Evolutionary conservation across 139 green algal genomes (phyloP), one percentile per base, ranked within the genome.

Genomic region (Nannochloris sp.): DNA sequence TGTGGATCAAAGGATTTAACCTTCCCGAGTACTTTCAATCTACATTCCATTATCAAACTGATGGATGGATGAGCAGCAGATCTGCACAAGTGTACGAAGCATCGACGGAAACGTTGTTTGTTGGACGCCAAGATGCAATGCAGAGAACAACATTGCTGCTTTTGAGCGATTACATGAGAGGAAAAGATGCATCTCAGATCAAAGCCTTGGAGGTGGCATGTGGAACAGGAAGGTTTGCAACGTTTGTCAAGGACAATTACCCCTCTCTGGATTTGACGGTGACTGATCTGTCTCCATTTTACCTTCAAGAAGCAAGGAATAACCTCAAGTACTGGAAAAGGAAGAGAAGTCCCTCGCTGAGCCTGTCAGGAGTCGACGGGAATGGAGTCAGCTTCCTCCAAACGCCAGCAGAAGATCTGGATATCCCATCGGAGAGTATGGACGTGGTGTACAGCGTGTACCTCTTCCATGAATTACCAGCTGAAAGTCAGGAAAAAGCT

Each of bases 51-150:
- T 96, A 85, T 73, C 86, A 89, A 65, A 87, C 72, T 0, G 89
- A 95, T 61, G 90, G 90, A 8, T 96, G 90, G 90, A 60, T 96
- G 14, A 81, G 63, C 8, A 53, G 68, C 25, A 36, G 67, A 12
- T 76, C 46, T 13, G 73, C 73, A 6, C 53, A 79, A 14, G 61
- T 90, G 30, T 96, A 96, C 62, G 89, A 96, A 68, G 78, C 78
- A 44, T 82, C 71, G 43, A 95, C 89, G 5, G 89, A 96, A 68
- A 80, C 75, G 20, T 73, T 96, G 26, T 96, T 96, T 70, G 46
- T 92, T 36, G 87, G 86, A 0, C 79, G 84, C 17, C 89, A 96
- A 67, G 89, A 96, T 65, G 80, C 88, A 23, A 95, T 95, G 88
- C 83, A 91, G 74, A 67, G 85, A 36, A 46, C 58, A 44, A 80